Evolutionary conservation across 805 yeast species (phyloP), one percentile per base, ranked within the genome.

Genomic region (Starmera dryadoides): DNA sequence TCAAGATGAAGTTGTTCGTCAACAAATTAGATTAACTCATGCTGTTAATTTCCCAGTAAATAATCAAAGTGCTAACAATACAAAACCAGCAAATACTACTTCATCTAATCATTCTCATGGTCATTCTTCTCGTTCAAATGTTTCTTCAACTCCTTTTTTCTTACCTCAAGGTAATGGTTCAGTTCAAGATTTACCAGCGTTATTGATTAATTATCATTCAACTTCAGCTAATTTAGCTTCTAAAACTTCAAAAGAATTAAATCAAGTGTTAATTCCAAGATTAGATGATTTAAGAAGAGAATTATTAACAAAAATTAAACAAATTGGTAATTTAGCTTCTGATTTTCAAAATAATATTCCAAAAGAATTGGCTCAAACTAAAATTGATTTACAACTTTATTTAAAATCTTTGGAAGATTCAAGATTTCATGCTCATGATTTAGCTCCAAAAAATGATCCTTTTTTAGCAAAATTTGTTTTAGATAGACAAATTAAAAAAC

Each of bases 1-100:
- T 41, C 93, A 88, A 56, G 96, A 89, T 59, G 96, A 89, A 55
- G 74, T 86, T 15, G 79, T 85, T 28, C 76, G 95, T 42, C 95
- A 86, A 53, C 93, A 86, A 48, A 62, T 81, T 37, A 67, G 95
- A 37, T 69, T 88, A 34, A 85, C 86, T 43, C 89, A 86, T 56
- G 87, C 95, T 9, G 81, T 85, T 16, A 65, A 66, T 42, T 66
- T 66, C 49, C 64, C 69, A 14, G 54, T 60, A 30, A 59, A 59
- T 39, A 23, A 23, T 17, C 20, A 30, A 8, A 15, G 15, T 22
- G 18, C 26, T 4, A 19, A 21, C 10, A 30, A 12, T 8, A 29
- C 6, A 10, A 6, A 14, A 29, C 6, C 11, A 16, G 10, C 31
- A n/a, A 16, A 6, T 6, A 16, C 9, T 6, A 16, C 17, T 14